Base-by-base conservation (phyloP, 1,139 yeast species). In the Magnusiomyces sp. region DNA sequence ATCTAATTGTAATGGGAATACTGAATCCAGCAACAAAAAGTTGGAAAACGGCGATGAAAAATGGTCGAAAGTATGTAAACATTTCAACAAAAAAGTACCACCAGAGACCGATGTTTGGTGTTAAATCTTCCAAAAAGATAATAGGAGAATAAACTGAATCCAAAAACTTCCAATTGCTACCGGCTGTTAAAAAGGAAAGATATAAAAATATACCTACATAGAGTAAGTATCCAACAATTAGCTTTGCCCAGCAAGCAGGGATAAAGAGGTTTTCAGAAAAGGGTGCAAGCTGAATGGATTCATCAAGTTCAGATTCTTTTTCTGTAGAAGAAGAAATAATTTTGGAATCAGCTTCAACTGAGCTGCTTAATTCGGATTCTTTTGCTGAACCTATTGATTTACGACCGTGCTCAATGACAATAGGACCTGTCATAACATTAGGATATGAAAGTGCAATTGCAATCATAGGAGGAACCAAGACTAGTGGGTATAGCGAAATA, bases 51-150 rank as follows among this genome's bases (percentile, higher is more conserved):
- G 89, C 82, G 40, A 83, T 71, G 70, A 86, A 92, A 63, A 92
- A 89, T 16, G 88, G 81, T 31, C 84, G 76, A 72, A 92, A 92
- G 62, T 81, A 86, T 50, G 83, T 94, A 69, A 92, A 92, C 81
- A 92, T 86, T 65, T 92, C 98, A 31, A 94, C 84, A 71, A 92
- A 92, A 59, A 90, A 80, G 70, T 92, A 92, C 99, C 99, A 92
- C 99, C 99, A 92, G 39, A 92, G 72, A 0, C 98, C 98, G 56
- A 92, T 69, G 65, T 89, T 89, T 20, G 96, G 95, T 5, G 80
- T 74, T 55, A 88, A 78, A 55, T 87, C 88, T 46, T 74, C 74
- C 59, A 86, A 82, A 34, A 73, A 68, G 6, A 88, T 61, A 9
- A 79, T 69, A 0, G 82, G 74, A 14, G 83, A 80, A 61, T 83